phyloP scores from a whole-genome alignment of 2,329 filamentous ascomycete species.

The Mycosphaerella sp. region DNA sequence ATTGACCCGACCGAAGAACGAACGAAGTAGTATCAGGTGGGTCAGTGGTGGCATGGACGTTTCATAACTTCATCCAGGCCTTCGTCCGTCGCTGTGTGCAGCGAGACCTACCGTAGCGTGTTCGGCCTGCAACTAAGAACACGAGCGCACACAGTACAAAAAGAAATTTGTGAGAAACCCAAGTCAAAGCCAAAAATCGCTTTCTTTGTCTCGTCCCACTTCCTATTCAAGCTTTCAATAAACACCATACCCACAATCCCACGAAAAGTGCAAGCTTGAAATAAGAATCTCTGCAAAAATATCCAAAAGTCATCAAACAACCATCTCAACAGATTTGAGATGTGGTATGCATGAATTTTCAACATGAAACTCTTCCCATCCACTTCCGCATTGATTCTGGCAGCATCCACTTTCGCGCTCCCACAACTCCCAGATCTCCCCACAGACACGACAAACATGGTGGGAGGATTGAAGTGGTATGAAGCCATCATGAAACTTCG shows the following conservation, averaged over 20 bases:
- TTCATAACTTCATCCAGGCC: neutral
- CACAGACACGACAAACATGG: conserved; percentile 2
- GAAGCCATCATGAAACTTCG: neutral
- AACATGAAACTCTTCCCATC: neutral
- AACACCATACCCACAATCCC: neutral
- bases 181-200: neutral
- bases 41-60: conserved; percentile 22
- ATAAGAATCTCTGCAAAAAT: neutral
- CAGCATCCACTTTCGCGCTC: neutral
- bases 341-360: neutral
- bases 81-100: neutral
- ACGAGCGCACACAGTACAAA: no score
- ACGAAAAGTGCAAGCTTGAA: neutral
- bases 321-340: neutral
- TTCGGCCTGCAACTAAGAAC: no score
- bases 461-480: conserved; percentile 1
- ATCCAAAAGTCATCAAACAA: neutral
- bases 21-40: conserved; percentile 22
- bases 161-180: no score
- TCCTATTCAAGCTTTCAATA: conserved; percentile 5
- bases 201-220: neutral
- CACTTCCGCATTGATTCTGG: neutral
- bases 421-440: conserved; percentile 1
- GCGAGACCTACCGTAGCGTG: no score
- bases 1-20: conserved; percentile 21